A percentile compares a stretch with the other conserved stretches of the same genome.
phyloP scores from a whole-genome alignment of 139 green algal species.

The Coelastrella sp. region DNA sequence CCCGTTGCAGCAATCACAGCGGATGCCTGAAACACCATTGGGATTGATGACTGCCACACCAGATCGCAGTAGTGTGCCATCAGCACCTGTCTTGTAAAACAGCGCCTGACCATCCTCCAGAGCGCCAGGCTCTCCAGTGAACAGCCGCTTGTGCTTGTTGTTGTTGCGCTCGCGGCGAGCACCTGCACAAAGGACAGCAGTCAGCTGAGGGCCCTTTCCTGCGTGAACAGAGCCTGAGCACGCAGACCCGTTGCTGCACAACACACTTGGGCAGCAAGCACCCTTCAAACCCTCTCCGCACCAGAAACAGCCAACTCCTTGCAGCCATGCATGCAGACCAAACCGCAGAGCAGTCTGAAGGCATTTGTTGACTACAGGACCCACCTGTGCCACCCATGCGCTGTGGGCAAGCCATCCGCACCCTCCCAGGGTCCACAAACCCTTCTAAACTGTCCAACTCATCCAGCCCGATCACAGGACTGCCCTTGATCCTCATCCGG shows the following conservation, averaged over 20 bases:
- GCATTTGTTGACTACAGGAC: not conserved
- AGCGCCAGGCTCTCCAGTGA: constrained; percentile 66
- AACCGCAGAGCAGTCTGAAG: too few relatives aligned
- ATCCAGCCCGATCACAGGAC: not conserved
- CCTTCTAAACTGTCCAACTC: not conserved
- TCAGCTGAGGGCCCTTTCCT: too few relatives aligned
- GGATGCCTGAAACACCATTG: constrained; percentile 76
- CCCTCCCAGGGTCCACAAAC: constrained; percentile 12
- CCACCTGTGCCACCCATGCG: constrained; percentile 4
- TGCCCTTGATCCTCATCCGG: not conserved
- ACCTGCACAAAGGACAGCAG: not conserved
- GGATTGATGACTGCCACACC: constrained; percentile 40
- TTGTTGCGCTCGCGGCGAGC: constrained; percentile 56
- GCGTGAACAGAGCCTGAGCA: too few relatives aligned
- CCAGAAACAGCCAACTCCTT: too few relatives aligned
- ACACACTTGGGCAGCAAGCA: not conserved
- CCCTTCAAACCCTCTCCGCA: not conserved
- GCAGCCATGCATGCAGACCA: too few relatives aligned
- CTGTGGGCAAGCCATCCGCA: constrained; percentile 36
- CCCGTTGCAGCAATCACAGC: constrained; percentile 85
- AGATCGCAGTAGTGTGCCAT: constrained; percentile 49
- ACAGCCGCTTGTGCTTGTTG: constrained; percentile 84
- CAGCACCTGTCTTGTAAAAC: constrained; percentile 48
- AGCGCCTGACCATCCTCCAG: constrained; percentile 62
- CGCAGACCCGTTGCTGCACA: not conserved